phyloP scores from a whole-genome alignment of 805 yeast species.

The Candida anglica region DNA sequence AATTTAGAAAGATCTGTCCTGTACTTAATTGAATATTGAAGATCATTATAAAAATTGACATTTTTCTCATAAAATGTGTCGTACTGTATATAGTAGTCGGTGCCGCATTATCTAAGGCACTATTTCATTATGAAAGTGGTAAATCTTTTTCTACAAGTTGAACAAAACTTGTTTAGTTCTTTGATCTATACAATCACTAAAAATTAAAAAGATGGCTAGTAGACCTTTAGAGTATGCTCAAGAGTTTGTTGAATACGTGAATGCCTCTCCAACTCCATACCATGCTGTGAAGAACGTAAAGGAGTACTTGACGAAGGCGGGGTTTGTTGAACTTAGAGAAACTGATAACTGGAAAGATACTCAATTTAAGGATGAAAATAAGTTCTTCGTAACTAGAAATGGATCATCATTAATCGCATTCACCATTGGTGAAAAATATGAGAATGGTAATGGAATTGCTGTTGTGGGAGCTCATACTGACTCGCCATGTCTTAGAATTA shows the following conservation, averaged over 20 bases:
- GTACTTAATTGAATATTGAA: no score
- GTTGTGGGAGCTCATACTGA: constrained; percentile 97
- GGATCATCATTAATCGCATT: constrained; percentile 87
- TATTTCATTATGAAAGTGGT: no score
- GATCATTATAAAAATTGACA: no score
- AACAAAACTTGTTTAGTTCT: neutral
- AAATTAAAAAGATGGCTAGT: neutral
- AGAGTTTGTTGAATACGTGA: constrained; percentile 74
- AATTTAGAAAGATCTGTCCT: no score
- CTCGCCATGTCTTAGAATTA: constrained; percentile 83
- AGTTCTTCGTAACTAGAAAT: constrained; percentile 86
- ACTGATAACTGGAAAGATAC: constrained; percentile 55
- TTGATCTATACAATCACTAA: neutral
- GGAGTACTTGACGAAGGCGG: constrained; percentile 49
- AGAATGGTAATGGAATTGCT: constrained; percentile 77
- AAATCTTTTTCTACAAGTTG: no score
- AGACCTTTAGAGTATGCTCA: constrained; percentile 35
- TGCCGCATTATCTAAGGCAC: no score
- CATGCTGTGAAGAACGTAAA: constrained; percentile 79
- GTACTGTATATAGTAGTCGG: no score
- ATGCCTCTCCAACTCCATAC: constrained; percentile 88
- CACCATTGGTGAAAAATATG: constrained; percentile 69
- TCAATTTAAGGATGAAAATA: constrained; percentile 34
- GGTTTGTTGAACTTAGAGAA: constrained; percentile 73
- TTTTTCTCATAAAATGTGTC: no score